Base-by-base conservation (phyloP, 345 rosid species). In the Moringa oleifera region DNA sequence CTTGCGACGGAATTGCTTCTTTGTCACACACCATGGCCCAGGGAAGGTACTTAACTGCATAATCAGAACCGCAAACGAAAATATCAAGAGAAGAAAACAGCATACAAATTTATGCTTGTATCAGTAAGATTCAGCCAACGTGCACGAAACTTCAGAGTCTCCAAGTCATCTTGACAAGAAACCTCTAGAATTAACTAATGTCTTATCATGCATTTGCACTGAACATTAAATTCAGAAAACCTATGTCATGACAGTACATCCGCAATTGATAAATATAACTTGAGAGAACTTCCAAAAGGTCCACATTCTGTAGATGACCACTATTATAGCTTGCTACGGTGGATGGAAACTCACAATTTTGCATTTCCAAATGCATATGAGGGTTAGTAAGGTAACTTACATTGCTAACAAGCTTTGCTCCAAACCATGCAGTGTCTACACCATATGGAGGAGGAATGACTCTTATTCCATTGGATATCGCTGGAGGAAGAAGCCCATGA, bases 381-480 rank as follows among this genome's bases (percentile, higher is more conserved):
- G 53, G 36, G 52, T 23, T 11, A 23, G 59, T 55, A 0, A 45
- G 55, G 72, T 19, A 41, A 60, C 91, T 86, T 82, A 94, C 99
- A 36, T 85, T 94, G 83, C 87, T 76, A 51, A 90, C 72, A 47
- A 80, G 83, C 78, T 93, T 93, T 23, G 90, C 97, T 45, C 99
- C 97, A 36, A 79, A 88, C 99, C 99, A 93, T 23, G 92, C 83
- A 28, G 89, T 73, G 69, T 93, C 85, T n/a, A 75, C 86, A 25
- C 92, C 89, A 6, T 71, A 63, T 41, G 96, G 82, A 71, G 96
- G 90, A 54, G 87, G 81, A 63, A 86, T 58, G 61, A 90, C 92
- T 81, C 70, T 83, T 62, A 86, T 61, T 67, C 92, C 92, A 53
- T 72, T 82, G 62, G 78, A 59, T 7, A 78, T 66, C 54, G 89